Evolutionary conservation across 1,284 basidiomycete genomes (phyloP), one percentile per base, ranked within the genome.

Genomic region (Tilletia walkeri): DNA sequence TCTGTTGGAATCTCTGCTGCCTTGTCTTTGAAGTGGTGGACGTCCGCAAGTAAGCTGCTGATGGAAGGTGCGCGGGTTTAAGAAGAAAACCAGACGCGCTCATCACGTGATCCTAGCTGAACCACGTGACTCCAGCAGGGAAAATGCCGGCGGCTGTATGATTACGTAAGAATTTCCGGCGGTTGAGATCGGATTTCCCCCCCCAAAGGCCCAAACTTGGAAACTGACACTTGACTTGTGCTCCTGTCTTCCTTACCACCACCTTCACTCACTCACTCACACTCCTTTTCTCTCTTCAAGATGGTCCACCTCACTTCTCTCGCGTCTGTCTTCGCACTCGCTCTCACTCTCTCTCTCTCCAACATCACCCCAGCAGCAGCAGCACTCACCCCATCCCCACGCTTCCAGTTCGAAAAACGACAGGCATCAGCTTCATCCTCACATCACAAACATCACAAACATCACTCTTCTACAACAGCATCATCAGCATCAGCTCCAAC

Each of bases 341-440:
- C 50, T 18, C 10, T 53, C 50, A 18, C 50, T 18, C 18, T 53
- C 18, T 18, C 50, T n/a, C 6, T 18, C 18, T 10, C 50, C 12
- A 7, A 9, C 50, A 18, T 24, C 50, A 18, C 16, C 50, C 12
- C 50, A 53, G 50, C 24, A 53, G 16, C 41, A 45, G 41, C 41
- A 53, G 34, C 14, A 20, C 54, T 56, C 24, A 24, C 16, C n/a
- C 59, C 59, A 38, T 63, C 59, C 6, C 59, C 59, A 6, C 59
- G 59, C 59, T 39, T 63, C 59, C 36, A 39, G 36, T 63, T 63
- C n/a, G 59, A 63, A 16, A 34, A 38, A 14, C 30, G 59, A 14
- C 59, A 63, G 59, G 59, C 59, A 10, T 36, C 59, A 5, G 38
- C 59, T 14, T 34, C 59, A 34, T 38, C 59, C 6, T 3, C 7